A percentile compares a stretch with the other conserved stretches of the same genome.
These are phyloP conservation scores for Zygosaccharomyces bisporus DNA, from an alignment of 805 yeast species.

Conservation along the genomic window DNA sequence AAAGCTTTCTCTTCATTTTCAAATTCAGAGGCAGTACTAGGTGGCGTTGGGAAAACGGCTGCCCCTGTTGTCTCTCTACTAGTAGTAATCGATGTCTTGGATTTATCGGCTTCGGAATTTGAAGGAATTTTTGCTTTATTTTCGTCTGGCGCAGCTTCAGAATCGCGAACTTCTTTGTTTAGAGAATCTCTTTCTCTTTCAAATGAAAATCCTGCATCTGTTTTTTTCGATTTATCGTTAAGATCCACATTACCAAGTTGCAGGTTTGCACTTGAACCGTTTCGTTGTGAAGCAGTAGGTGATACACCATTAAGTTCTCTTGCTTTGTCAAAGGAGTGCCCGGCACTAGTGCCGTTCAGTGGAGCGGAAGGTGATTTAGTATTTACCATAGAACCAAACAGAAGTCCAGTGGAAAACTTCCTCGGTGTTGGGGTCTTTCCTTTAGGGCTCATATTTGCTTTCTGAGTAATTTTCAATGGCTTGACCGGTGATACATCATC, in stretches of 20 bases:
- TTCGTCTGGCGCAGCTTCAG: not conserved
- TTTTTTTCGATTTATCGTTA: not conserved
- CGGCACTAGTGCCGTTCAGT: not conserved
- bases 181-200: not conserved
- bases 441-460: slow-evolving; percentile 32
- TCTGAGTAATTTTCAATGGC: slow-evolving; percentile 66
- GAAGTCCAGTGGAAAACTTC: slow-evolving; percentile 12
- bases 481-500: slow-evolving; percentile 48
- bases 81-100: not conserved
- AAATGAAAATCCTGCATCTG: not conserved
- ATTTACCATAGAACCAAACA: slow-evolving; percentile 15
- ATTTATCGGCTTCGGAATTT: not conserved
- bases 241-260: not conserved
- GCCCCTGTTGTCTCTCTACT: not conserved
- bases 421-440: slow-evolving; percentile 13
- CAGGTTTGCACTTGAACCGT: not conserved
- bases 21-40: not conserved
- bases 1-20: not conserved
- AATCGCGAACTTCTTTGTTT: not conserved
- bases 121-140: not conserved
- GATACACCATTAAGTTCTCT: not conserved
- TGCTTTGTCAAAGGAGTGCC: not conserved
- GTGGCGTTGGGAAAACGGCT: slow-evolving; percentile 1
- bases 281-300: not conserved
- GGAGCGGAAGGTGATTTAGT: slow-evolving; percentile 13